Conservation (phyloP, 352 stramenopile species). For the Phytopythium chamaehyphon region DNA sequence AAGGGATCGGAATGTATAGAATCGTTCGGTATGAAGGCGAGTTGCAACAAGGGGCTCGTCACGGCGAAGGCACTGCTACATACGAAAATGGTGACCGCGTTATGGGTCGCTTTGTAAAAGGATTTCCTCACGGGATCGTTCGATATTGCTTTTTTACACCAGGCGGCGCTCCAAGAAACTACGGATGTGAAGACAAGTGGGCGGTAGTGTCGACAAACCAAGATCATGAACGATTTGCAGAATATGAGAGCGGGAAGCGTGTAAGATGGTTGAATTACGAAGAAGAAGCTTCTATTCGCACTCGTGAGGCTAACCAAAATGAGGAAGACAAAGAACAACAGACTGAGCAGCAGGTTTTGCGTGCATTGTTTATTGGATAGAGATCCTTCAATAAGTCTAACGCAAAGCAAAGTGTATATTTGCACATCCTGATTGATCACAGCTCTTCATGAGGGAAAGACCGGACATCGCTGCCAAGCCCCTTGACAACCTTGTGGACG, state of each 20-base stretch:
- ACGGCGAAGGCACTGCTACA: slow-evolving; percentile 41
- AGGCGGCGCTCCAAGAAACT: neutral
- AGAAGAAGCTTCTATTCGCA: slow-evolving; percentile 27
- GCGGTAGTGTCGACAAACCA: slow-evolving; percentile 1
- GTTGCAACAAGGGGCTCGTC: slow-evolving; percentile 39
- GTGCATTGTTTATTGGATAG: neutral
- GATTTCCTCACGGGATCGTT: slow-evolving; percentile 41
- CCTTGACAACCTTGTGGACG: slow-evolving; percentile 9
- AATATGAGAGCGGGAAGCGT: slow-evolving; percentile 34
- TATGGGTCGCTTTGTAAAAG: slow-evolving; percentile 33
- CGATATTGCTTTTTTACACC: slow-evolving; percentile 28
- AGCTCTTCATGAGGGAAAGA: no score
- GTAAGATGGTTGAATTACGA: slow-evolving; percentile 43
- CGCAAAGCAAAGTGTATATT: no score
- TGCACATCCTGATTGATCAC: no score
- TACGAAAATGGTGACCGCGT: slow-evolving; percentile 60
- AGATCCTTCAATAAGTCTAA: neutral
- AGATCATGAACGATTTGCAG: slow-evolving; percentile 22
- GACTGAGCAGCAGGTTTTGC: slow-evolving; percentile 5
- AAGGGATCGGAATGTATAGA: slow-evolving; percentile 34
- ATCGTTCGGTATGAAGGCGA: slow-evolving; percentile 51
- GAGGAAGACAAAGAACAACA: neutral
- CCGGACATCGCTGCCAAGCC: neutral
- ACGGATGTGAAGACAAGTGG: slow-evolving; percentile 5
- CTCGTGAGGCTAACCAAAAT: slow-evolving; percentile 1